phyloP scores from a whole-genome alignment of 2,329 filamentous ascomycete species.

The Lachnellula arida region DNA sequence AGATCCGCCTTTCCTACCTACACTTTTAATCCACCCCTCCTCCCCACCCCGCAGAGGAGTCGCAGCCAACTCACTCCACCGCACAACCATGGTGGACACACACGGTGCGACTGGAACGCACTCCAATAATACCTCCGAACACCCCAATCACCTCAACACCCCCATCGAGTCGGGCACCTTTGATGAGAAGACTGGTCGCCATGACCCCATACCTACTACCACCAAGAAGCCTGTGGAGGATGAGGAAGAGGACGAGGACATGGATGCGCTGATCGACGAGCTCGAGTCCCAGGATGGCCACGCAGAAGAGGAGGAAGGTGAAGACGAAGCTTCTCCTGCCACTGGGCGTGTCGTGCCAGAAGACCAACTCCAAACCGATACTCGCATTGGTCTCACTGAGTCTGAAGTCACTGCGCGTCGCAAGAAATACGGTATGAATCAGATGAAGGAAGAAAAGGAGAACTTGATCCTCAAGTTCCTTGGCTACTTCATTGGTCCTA shows the following conservation, averaged over 20 bases:
- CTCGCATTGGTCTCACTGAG: slow-evolving; percentile 65
- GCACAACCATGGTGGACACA: slow-evolving; percentile 21
- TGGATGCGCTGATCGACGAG: slow-evolving; percentile 82
- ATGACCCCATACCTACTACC: slow-evolving; percentile 33
- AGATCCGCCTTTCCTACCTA: no score
- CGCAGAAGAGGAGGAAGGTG: slow-evolving; percentile 58
- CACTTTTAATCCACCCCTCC: no score
- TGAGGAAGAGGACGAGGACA: slow-evolving; percentile 76
- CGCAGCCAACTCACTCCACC: slow-evolving; percentile 14
- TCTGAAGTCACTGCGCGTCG: slow-evolving; percentile 59
- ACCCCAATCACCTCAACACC: slow-evolving; percentile 46
- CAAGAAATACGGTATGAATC: slow-evolving; percentile 76
- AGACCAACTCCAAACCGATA: slow-evolving; percentile 73
- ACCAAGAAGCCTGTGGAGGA: slow-evolving; percentile 35
- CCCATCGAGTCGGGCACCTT: slow-evolving; percentile 61
- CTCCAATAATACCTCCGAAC: slow-evolving; percentile 13
- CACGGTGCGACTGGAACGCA: slow-evolving; percentile 17
- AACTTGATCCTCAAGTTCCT: slow-evolving; percentile 79
- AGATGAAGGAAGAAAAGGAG: slow-evolving; percentile 89
- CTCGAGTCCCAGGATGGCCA: slow-evolving; percentile 77
- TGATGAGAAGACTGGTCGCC: slow-evolving; percentile 52
- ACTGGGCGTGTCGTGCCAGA: slow-evolving; percentile 61
- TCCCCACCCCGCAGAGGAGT: not conserved
- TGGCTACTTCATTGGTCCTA: slow-evolving; percentile 79
- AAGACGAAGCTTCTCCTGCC: slow-evolving; percentile 47